Base-by-base conservation (phyloP, 495 filamentous ascomycete species). In the Parathielavia appendiculata region DNA sequence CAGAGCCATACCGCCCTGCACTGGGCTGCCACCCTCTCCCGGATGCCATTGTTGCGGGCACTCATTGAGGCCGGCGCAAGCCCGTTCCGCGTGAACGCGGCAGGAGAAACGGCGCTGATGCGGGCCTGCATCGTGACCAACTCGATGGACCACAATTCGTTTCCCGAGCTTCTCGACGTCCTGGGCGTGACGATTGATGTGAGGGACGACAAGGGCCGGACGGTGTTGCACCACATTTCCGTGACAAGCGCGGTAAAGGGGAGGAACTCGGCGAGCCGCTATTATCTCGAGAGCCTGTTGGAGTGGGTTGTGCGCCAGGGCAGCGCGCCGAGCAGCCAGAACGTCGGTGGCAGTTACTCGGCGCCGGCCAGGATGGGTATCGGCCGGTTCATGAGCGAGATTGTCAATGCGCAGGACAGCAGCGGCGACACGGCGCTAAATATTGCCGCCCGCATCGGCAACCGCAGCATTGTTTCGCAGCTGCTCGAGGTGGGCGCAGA, bases 11-110 rank as follows among this genome's bases (percentile, higher is more conserved):
- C 88, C 54, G 89, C 93, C 22, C 77, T 98, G 34, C 92, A 96
- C 66, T 98, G 93, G 93, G 93, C 92, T n/a, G 91, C 93, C 11
- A 95, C 92, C 40, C 79, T 97, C 47, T 90, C 89, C n/a, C 86
- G 90, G 20, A 83, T 92, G 67, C 81, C 87, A 11, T 77, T 97
- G 8, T 71, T 96, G 39, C 81, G 88, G 54, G 84, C 90, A 2
- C 78, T 98, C 0, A 87, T 98, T 60, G 76, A 82, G 8, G 86
- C 84, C 45, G 93, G 93, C 5, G 90, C 91, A 0, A 92, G 81
- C 65, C 92, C 96, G 34, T 88, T 81, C 61, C 85, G 95, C 26
- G 83, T 93, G 6, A 98, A 98, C 63, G 80, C 83, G 41, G 84
- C 82, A 17, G 95, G 95, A 16, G 92, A 97, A 71, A 95, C 90